A percentile compares a stretch with the other conserved stretches of the same genome.
These are phyloP conservation scores for Penicillium paneum DNA, from an alignment of 2,329 filamentous ascomycete genomes.

Conservation along the genomic window DNA sequence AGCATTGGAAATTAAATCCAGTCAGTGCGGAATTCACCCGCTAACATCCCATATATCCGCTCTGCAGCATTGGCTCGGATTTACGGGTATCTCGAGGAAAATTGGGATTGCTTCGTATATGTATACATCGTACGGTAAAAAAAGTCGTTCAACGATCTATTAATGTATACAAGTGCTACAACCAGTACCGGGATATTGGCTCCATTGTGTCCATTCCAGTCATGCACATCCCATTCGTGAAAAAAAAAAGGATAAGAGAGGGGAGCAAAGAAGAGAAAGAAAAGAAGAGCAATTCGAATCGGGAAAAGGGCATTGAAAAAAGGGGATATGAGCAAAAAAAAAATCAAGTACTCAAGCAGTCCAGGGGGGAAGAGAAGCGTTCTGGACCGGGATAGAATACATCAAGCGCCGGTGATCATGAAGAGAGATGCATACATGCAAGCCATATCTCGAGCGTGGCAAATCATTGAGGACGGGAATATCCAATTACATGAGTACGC, in stretches of 20 bases:
- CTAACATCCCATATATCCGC: not conserved
- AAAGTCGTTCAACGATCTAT: constrained; percentile 9
- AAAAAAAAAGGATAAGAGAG: not conserved
- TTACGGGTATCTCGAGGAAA: constrained; percentile 1
- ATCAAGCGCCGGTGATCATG: constrained; percentile 17
- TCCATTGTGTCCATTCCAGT: constrained; percentile 8
- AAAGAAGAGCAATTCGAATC: not conserved
- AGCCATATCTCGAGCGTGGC: not conserved
- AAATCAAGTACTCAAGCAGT: constrained; percentile 13
- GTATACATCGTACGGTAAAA: not conserved
- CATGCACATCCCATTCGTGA: constrained; percentile 11
- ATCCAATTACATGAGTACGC: constrained; percentile 48
- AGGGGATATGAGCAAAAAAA: not conserved
- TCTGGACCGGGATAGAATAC: constrained; percentile 1
- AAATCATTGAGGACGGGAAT: not conserved
- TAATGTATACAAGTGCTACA: constrained; percentile 11
- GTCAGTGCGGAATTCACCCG: constrained; percentile 27
- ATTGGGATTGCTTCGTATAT: not conserved
- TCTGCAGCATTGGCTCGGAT: not conserved
- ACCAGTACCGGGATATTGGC: constrained; percentile 7
- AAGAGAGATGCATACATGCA: constrained; percentile 12
- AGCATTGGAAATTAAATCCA: constrained; percentile 9
- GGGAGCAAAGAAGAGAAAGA: not conserved
- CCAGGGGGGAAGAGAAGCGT: constrained; percentile 1
- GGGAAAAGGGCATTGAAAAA: not conserved